Base-by-base conservation (phyloP, 2,329 filamentous ascomycete species). In the Pseudogymnoascus sp. region DNA sequence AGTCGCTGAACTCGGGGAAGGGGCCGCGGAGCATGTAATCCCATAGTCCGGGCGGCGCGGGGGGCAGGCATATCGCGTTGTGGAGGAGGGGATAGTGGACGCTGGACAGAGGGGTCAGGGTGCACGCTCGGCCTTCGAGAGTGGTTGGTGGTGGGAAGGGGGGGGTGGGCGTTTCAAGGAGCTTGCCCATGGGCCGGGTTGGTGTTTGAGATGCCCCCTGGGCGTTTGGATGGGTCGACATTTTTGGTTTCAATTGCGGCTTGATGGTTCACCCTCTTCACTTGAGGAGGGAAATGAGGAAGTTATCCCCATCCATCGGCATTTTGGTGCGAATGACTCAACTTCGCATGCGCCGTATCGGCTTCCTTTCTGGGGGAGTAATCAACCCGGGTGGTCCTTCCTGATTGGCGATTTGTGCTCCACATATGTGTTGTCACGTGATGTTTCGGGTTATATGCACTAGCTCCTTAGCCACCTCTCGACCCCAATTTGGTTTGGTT, bases 21-120 rank as follows among this genome's bases (percentile, higher is more conserved):
- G 78, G 78, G 0, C 72, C 76, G 31, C 68, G 63, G 2, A 69
- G 67, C 67, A 81, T 71, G 68, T 80, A 81, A 31, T 76, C 75
- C 74, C 76, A 81, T 9, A 81, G 67, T 15, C 62, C 5, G 0
- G 66, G 44, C 44, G 31, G 57, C 31, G 31, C 57, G 17, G 26
- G 31, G 21, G 31, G 17, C 2, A 42, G 36, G 13, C 36, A 40
- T 5, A 62, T 4, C 17, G 35, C 35, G 17, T 28, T 33, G 44
- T 42, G 61, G 3, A 64, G 19, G 6, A 26, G 15, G 15, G 23
- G 26, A 21, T 23, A 44, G 28, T 64, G 57, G 2, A 13, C 13
- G 60, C 13, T 15, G 9, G 31, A 21, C 11, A 61, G 26, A 33
- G 31, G 23, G n/a, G 6, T 40, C 13, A 61, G 36, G 19, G 17